phyloP scores from a whole-genome alignment of 2,329 filamentous ascomycete species.

The Fusarium sp. region DNA sequence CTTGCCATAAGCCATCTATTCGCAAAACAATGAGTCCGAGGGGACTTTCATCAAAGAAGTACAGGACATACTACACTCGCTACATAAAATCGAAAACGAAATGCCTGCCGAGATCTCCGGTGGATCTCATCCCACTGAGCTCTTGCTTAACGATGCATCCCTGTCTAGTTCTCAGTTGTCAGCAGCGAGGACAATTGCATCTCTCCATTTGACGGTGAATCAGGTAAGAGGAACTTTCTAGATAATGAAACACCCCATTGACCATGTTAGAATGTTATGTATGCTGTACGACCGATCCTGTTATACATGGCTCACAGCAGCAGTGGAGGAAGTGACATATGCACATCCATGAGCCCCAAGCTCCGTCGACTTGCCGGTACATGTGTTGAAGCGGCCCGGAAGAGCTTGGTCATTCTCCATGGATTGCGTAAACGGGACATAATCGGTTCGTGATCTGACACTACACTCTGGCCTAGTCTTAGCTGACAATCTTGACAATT shows the following conservation, averaged over 20 bases:
- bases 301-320: conserved; percentile 32
- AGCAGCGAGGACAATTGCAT: conserved; percentile 24
- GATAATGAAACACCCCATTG: too few species aligned
- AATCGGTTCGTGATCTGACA: conserved; percentile 3
- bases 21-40: conserved; percentile 25
- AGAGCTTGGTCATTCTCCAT: conserved; percentile 31
- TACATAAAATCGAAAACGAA: conserved; percentile 25
- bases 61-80: conserved; percentile 30
- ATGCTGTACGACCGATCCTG: conserved; percentile 31
- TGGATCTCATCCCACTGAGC: conserved; percentile 5
- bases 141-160: background rate
- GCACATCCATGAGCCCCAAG: conserved; percentile 20
- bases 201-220: conserved; percentile 30
- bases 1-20: conserved; percentile 21
- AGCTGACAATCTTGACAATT: background rate
- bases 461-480: too few species aligned
- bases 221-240: conserved; percentile 6
- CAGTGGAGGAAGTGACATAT: conserved; percentile 8
- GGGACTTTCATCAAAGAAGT: conserved; percentile 30
- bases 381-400: conserved; percentile 33
- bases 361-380: conserved; percentile 34
- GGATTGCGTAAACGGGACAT: conserved; percentile 26
- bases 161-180: background rate
- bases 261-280: background rate
- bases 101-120: conserved; percentile 29